Conservation (phyloP, 2,329 filamentous ascomycete genomes). For the Botrytis squamosa region DNA sequence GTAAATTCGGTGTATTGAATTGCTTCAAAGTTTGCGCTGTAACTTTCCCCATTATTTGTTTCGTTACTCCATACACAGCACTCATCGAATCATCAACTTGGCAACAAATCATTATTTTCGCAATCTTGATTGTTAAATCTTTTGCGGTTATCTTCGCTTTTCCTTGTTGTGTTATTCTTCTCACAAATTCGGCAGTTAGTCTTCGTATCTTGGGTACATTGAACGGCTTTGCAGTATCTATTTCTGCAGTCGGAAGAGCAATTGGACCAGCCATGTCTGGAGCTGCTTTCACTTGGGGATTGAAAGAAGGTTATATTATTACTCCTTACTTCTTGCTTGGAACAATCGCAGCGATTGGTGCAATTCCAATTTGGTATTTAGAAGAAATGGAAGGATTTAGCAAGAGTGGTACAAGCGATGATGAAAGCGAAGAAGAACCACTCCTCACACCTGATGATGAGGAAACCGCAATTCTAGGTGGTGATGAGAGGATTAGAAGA, state of each 20-base stretch:
- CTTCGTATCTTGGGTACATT: slow-evolving; percentile 79
- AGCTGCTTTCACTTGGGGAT: slow-evolving; percentile 70
- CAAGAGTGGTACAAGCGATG: slow-evolving; percentile 42
- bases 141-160: slow-evolving; percentile 80
- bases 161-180: slow-evolving; percentile 82
- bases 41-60: slow-evolving; percentile 71
- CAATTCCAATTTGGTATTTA: slow-evolving; percentile 71
- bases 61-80: slow-evolving; percentile 78
- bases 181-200: slow-evolving; percentile 81
- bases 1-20: slow-evolving; percentile 68
- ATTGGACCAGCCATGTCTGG: slow-evolving; percentile 75
- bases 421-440: slow-evolving; percentile 29
- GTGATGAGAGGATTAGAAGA: slow-evolving; percentile 26
- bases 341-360: slow-evolving; percentile 60
- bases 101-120: slow-evolving; percentile 63
- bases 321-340: slow-evolving; percentile 80
- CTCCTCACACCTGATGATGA: slow-evolving; percentile 26
- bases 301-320: slow-evolving; percentile 72
- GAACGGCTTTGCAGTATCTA: slow-evolving; percentile 85
- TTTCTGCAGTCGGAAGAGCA: slow-evolving; percentile 77
- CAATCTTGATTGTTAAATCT: slow-evolving; percentile 71
- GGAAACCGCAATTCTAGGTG: slow-evolving; percentile 27
- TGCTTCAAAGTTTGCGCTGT: slow-evolving; percentile 69
- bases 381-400: slow-evolving; percentile 70
- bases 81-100: slow-evolving; percentile 50